Evolutionary conservation across 1,139 yeast species (phyloP).

Genomic region (Debaryomyces fabryi): DNA sequence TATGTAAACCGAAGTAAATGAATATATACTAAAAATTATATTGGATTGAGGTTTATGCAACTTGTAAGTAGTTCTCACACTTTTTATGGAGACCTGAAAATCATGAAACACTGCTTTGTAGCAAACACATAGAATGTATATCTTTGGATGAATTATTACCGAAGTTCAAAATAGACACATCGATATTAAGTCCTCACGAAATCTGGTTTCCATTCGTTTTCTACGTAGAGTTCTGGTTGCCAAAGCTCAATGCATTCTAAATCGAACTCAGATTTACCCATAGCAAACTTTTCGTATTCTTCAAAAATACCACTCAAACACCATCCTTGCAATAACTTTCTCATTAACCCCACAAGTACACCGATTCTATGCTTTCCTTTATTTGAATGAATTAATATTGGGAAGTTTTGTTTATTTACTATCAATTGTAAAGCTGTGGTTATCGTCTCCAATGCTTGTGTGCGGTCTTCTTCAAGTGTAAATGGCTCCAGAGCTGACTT

Average conservation of each 20-base stretch:
- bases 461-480: constrained; percentile 49
- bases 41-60: background rate
- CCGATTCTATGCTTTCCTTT: constrained; percentile 97
- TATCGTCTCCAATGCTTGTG: constrained; percentile 50
- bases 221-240: constrained; percentile 48
- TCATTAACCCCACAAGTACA: constrained; percentile 82
- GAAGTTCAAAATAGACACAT: background rate
- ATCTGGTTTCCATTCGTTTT: constrained; percentile 37
- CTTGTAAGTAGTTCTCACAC: background rate
- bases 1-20: constrained; percentile 25
- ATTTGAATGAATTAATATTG: constrained; percentile 86
- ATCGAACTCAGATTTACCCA: constrained; percentile 92
- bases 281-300: constrained; percentile 90
- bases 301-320: constrained; percentile 89
- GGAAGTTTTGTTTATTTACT: constrained; percentile 73
- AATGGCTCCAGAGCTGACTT: constrained; percentile 78
- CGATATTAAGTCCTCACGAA: constrained; percentile 31
- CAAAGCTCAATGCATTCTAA: constrained; percentile 61
- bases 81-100: too few species aligned
- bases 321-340: constrained; percentile 91
- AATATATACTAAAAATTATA: background rate
- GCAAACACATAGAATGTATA: background rate
- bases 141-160: background rate
- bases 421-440: constrained; percentile 64
- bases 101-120: background rate